Evolutionary conservation across 176 grass and related monocot genomes (phyloP).

Genomic region (Oryza punctata): DNA sequence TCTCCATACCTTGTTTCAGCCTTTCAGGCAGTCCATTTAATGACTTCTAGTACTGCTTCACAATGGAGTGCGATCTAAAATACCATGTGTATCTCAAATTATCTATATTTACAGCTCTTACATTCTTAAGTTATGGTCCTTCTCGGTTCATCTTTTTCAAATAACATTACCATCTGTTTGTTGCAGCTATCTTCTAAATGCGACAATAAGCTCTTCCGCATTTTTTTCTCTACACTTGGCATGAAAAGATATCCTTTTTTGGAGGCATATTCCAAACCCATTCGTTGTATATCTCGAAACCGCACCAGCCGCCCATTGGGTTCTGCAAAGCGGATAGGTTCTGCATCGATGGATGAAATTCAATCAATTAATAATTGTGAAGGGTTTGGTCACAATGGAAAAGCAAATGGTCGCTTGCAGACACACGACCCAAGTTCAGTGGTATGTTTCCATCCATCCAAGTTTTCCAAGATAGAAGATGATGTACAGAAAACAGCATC

Average conservation of each 20-base stretch:
- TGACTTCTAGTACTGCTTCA: background rate
- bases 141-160: slow-evolving; percentile 29
- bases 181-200: slow-evolving; percentile 97
- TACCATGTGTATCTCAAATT: background rate
- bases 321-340: slow-evolving; percentile 49
- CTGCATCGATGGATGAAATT: slow-evolving; percentile 46
- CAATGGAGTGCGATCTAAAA: background rate
- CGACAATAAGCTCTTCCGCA: slow-evolving; percentile 90
- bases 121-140: background rate
- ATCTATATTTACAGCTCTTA: background rate
- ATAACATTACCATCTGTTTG: slow-evolving; percentile 30
- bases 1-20: background rate
- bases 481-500: slow-evolving; percentile 41
- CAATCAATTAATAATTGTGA: slow-evolving; percentile 39
- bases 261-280: slow-evolving; percentile 82
- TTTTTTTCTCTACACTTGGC: slow-evolving; percentile 67
- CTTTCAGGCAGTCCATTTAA: background rate
- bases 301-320: slow-evolving; percentile 43
- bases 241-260: slow-evolving; percentile 76
- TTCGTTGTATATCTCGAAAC: slow-evolving; percentile 90
- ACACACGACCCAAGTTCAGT: slow-evolving; percentile 42
- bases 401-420: slow-evolving; percentile 37
- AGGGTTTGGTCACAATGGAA: slow-evolving; percentile 38
- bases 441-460: slow-evolving; percentile 38
- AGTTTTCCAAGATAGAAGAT: slow-evolving; percentile 45